Evolutionary conservation across 1,284 basidiomycete genomes (phyloP).

Genomic region (Gastroboletus turbinatus): DNA sequence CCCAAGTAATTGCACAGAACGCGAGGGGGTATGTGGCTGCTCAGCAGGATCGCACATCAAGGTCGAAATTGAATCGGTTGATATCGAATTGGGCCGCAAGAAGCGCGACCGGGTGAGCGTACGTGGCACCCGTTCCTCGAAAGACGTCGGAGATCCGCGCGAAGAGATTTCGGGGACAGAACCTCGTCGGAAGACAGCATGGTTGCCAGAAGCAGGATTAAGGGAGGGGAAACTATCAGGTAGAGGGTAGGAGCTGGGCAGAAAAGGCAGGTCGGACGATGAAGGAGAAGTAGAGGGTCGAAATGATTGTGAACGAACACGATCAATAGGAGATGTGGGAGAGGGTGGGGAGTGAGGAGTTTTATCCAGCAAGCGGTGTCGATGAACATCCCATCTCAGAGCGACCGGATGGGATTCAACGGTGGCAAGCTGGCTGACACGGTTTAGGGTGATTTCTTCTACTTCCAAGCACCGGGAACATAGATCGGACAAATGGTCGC

Average conservation of each 20-base stretch:
- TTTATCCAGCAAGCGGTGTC: neutral
- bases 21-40: slow-evolving; percentile 6
- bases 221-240: neutral
- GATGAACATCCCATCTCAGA: slow-evolving; percentile 21
- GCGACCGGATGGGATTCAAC: slow-evolving; percentile 12
- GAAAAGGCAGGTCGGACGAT: slow-evolving; percentile 4
- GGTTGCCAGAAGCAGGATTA: slow-evolving; percentile 2
- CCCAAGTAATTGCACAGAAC: slow-evolving; percentile 1
- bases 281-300: slow-evolving; percentile 18
- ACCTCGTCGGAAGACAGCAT: slow-evolving; percentile 26
- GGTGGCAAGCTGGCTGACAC: slow-evolving; percentile 28
- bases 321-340: slow-evolving; percentile 22
- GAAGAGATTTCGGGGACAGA: slow-evolving; percentile 32
- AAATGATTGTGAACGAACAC: slow-evolving; percentile 4
- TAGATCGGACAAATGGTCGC: slow-evolving; percentile 27
- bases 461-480: slow-evolving; percentile 32
- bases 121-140: slow-evolving; percentile 21
- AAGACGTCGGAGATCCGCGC: slow-evolving; percentile 2
- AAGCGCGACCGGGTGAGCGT: slow-evolving; percentile 20
- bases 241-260: neutral
- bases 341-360: slow-evolving; percentile 15
- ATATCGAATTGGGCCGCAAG: slow-evolving; percentile 35
- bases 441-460: slow-evolving; percentile 28
- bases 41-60: slow-evolving; percentile 17
- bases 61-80: slow-evolving; percentile 31